phyloP scores from a whole-genome alignment of 2,329 filamentous ascomycete species.

The Neocucurbitaria cava region DNA sequence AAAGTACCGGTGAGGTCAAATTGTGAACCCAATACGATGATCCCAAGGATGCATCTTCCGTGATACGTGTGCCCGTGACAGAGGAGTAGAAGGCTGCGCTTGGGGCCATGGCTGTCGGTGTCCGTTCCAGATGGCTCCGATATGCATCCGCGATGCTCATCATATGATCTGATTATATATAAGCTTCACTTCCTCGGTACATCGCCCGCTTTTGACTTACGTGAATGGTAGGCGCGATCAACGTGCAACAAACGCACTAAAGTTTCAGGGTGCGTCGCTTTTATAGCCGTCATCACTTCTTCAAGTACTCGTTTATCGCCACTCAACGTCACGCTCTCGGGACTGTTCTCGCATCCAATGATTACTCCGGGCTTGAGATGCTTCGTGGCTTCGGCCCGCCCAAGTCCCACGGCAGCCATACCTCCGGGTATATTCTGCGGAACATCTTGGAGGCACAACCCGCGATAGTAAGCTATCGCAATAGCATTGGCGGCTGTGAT shows the following conservation, averaged over 20 bases:
- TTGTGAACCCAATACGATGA: background rate
- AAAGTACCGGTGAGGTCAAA: background rate
- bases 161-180: no score
- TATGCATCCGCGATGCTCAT: constrained; percentile 14
- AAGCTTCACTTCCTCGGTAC: no score
- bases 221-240: constrained; percentile 39
- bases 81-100: no score
- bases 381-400: constrained; percentile 1
- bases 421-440: constrained; percentile 3
- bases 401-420: constrained; percentile 20
- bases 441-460: constrained; percentile 5
- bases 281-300: constrained; percentile 5
- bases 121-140: background rate
- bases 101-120: no score
- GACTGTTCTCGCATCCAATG: constrained; percentile 26
- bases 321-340: constrained; percentile 27
- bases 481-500: constrained; percentile 27
- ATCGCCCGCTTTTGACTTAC: no score
- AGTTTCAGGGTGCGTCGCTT: constrained; percentile 31
- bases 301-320: constrained; percentile 23
- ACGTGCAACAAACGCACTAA: constrained; percentile 22
- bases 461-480: constrained; percentile 21
- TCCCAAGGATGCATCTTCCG: background rate
- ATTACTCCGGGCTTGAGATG: constrained; percentile 2
- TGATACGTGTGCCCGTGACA: constrained; percentile 8